Evolutionary conservation across 352 stramenopile genomes (phyloP).

Genomic region (Phytophthora boehmeriae): DNA sequence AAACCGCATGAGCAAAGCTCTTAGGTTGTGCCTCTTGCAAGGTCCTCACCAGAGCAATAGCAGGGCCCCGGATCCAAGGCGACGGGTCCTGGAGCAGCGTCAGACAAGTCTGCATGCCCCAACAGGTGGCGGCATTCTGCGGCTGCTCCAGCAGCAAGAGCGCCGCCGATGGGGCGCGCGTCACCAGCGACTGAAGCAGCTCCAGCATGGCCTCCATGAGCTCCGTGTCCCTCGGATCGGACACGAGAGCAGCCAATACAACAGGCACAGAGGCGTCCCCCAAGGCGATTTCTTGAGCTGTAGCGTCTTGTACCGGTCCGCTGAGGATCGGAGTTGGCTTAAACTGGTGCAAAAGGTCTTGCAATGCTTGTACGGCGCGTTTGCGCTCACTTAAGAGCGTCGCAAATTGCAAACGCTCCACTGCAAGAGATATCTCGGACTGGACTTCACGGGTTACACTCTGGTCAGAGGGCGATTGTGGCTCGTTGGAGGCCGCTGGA

Average conservation of each 20-base stretch:
- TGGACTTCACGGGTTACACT: conserved; percentile 5
- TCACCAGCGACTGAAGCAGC: conserved; percentile 65
- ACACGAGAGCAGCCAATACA: conserved; percentile 65
- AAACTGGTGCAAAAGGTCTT: conserved; percentile 41
- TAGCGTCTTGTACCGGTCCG: conserved; percentile 11
- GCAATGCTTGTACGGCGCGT: conserved; percentile 55
- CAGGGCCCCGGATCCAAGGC: conserved; percentile 79
- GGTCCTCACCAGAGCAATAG: conserved; percentile 58
- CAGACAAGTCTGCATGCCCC: conserved; percentile 67
- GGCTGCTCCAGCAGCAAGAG: conserved; percentile 44
- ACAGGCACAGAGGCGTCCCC: conserved; percentile 49
- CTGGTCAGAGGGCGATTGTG: not conserved
- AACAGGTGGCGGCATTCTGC: conserved; percentile 23
- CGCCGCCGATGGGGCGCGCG: conserved; percentile 35
- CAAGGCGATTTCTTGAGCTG: conserved; percentile 48
- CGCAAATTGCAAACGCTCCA: conserved; percentile 75
- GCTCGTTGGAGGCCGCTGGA: not conserved
- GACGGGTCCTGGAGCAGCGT: conserved; percentile 79
- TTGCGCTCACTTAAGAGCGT: conserved; percentile 80
- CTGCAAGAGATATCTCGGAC: conserved; percentile 51
- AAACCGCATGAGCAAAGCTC: conserved; percentile 49
- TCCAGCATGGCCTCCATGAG: conserved; percentile 87
- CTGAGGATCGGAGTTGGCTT: not conserved
- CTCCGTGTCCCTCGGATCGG: conserved; percentile 81
- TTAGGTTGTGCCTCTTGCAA: conserved; percentile 62